phyloP scores from a whole-genome alignment of 1,284 basidiomycete genomes.

The Sporisorium exsertum region DNA sequence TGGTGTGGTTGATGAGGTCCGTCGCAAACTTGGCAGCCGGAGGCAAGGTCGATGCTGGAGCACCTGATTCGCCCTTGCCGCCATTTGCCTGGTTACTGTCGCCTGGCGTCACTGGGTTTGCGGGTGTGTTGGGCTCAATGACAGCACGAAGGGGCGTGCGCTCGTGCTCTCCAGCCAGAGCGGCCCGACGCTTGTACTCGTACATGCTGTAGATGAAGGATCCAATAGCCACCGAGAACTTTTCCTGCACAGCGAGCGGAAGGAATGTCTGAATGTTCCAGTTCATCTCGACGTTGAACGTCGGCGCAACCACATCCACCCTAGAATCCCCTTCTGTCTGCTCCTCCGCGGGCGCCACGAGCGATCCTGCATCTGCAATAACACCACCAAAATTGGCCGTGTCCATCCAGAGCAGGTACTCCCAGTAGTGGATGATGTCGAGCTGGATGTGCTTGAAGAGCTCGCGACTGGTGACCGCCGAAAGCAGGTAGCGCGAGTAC shows the following conservation, averaged over 20 bases:
- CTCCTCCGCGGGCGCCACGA: slow-evolving; percentile 14
- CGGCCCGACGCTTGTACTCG: slow-evolving; percentile 77
- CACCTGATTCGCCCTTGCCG: slow-evolving; percentile 2
- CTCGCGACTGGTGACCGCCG: slow-evolving; percentile 92
- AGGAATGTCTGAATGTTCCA: slow-evolving; percentile 97
- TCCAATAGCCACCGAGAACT: slow-evolving; percentile 82
- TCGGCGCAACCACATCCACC: slow-evolving; percentile 67
- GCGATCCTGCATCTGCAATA: slow-evolving; percentile 72
- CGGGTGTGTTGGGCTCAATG: slow-evolving; percentile 75
- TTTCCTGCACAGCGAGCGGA: slow-evolving; percentile 82
- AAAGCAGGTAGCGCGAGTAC: slow-evolving; percentile 91
- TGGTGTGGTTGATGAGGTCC: slow-evolving; percentile 75
- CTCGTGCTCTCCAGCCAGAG: slow-evolving; percentile 67
- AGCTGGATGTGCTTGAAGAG: slow-evolving; percentile 94
- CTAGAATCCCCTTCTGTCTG: slow-evolving; percentile 72
- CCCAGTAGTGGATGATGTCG: slow-evolving; percentile 89
- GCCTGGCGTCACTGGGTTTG: slow-evolving; percentile 4
- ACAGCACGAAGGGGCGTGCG: slow-evolving; percentile 77
- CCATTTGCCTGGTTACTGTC: neutral
- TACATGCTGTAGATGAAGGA: slow-evolving; percentile 89
- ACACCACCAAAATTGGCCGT: slow-evolving; percentile 91
- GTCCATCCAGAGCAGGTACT: slow-evolving; percentile 96
- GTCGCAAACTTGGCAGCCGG: slow-evolving; percentile 68
- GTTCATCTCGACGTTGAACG: slow-evolving; percentile 77
- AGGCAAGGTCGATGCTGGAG: slow-evolving; percentile 76